Percentiles rank a stretch among this genome's conserved stretches.
Conservation (phyloP, 2,329 filamentous ascomycete species). For the Fusarium xyrophilum region DNA sequence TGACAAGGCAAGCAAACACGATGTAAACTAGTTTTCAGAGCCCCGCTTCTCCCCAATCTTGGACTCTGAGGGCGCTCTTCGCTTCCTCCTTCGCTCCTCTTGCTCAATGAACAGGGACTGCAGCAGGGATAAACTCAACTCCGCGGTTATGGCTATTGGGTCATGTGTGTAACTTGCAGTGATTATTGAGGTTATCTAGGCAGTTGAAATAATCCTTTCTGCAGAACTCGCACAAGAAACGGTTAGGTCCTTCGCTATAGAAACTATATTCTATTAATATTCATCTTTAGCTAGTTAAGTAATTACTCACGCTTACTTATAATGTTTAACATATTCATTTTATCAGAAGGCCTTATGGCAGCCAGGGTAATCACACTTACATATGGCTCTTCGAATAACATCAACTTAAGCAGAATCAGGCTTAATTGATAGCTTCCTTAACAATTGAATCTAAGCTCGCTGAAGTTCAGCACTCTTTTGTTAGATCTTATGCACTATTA, state of each 20-base stretch:
- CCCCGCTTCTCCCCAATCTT: conserved; percentile 46
- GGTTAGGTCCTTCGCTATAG: conserved; percentile 50
- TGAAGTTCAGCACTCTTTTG: conserved; percentile 55
- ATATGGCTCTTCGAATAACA: conserved; percentile 51
- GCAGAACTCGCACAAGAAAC: conserved; percentile 53
- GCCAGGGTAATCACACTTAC: conserved; percentile 54
- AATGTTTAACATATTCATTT: conserved; percentile 63
- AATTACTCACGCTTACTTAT: conserved; percentile 57
- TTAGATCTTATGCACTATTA: conserved; percentile 52
- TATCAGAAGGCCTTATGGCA: conserved; percentile 60
- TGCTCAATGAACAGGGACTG: conserved; percentile 51
- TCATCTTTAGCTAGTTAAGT: not conserved
- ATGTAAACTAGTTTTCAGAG: conserved; percentile 43
- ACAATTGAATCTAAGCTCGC: conserved; percentile 48
- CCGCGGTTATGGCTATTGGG: conserved; percentile 51
- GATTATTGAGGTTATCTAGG: conserved; percentile 52
- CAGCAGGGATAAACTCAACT: conserved; percentile 51
- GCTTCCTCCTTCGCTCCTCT: conserved; percentile 51
- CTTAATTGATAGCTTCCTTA: conserved; percentile 44
- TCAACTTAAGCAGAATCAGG: conserved; percentile 43
- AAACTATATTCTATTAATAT: conserved; percentile 34
- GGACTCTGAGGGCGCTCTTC: conserved; percentile 49
- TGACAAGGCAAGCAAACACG: too few species aligned
- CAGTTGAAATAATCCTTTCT: conserved; percentile 52
- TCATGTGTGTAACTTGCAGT: conserved; percentile 51